Evolutionary conservation across 2,329 filamentous ascomycete genomes (phyloP).

Genomic region (Fusarium concolor): DNA sequence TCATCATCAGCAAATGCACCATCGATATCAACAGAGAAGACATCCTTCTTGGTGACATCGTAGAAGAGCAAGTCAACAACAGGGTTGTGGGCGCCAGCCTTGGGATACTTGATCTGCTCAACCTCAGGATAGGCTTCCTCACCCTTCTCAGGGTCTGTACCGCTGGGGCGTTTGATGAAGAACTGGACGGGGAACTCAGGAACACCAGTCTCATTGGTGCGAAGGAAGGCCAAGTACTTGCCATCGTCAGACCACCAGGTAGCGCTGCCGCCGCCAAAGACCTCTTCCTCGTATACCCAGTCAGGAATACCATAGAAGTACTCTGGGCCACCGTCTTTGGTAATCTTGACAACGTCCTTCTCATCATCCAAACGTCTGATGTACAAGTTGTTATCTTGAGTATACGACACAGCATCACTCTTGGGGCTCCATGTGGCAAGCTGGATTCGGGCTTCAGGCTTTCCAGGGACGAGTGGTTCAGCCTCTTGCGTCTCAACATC

Average conservation of each 20-base stretch:
- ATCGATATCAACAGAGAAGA: constrained; percentile 82
- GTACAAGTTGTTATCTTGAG: constrained; percentile 89
- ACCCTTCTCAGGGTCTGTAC: constrained; percentile 71
- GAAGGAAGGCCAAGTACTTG: constrained; percentile 88
- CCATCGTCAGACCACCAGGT: constrained; percentile 97
- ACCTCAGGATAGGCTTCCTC: constrained; percentile 93
- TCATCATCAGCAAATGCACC: constrained; percentile 84
- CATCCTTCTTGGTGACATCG: constrained; percentile 79
- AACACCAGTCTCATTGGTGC: constrained; percentile 92
- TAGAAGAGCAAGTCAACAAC: constrained; percentile 90
- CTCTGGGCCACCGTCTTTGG: constrained; percentile 85
- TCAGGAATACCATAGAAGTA: constrained; percentile 97
- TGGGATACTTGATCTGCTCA: constrained; percentile 95
- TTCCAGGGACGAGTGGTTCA: constrained; percentile 79
- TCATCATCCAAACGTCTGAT: constrained; percentile 71
- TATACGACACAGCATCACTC: constrained; percentile 90
- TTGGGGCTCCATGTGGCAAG: constrained; percentile 90
- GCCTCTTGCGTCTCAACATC: constrained; percentile 84
- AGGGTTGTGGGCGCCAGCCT: constrained; percentile 93
- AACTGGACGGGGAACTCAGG: constrained; percentile 94
- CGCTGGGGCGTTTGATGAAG: constrained; percentile 88
- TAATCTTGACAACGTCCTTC: constrained; percentile 76
- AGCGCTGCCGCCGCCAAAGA: constrained; percentile 78
- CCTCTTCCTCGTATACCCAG: constrained; percentile 87
- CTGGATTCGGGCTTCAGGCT: constrained; percentile 76